These are phyloP conservation scores for Alternaria panax DNA, from an alignment of 2,329 filamentous ascomycete genomes.

Conservation along the genomic window DNA sequence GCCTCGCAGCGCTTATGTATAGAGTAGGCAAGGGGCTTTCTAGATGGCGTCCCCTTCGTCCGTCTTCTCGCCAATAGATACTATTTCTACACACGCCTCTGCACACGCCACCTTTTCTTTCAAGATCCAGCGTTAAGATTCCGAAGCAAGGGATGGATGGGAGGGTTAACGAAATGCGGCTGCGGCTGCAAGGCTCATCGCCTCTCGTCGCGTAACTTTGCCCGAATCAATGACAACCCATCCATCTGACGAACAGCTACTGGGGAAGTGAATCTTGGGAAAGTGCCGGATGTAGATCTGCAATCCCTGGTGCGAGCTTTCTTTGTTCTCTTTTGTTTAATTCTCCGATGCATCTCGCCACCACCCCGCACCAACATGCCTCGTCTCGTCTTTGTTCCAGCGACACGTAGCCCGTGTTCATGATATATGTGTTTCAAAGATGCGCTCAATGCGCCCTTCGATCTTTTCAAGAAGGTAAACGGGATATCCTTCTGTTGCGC, in stretches of 20 bases:
- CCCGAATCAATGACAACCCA: constrained; percentile 13
- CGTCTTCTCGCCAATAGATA: constrained; percentile 9
- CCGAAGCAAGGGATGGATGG: constrained; percentile 16
- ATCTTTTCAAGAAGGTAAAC: not conserved
- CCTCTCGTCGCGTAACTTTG: not conserved
- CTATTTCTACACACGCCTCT: not conserved
- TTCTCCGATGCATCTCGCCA: constrained; percentile 16
- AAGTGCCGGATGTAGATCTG: constrained; percentile 25
- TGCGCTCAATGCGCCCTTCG: not conserved
- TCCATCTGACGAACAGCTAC: constrained; percentile 17
- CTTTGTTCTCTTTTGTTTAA: constrained; percentile 33
- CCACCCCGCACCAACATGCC: constrained; percentile 13
- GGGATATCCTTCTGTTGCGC: constrained; percentile 4
- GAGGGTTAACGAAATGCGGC: constrained; percentile 28
- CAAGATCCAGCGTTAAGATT: constrained; percentile 2
- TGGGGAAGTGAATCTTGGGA: constrained; percentile 3
- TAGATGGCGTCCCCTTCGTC: constrained; percentile 10
- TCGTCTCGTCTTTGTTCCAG: constrained; percentile 23
- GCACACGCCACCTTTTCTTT: not conserved
- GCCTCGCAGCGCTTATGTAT: constrained; percentile 9
- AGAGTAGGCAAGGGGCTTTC: constrained; percentile 14
- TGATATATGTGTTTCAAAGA: constrained; percentile 19
- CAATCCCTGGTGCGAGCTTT: constrained; percentile 33
- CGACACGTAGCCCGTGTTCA: constrained; percentile 5
- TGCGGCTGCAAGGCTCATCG: constrained; percentile 3